Percentiles rank a stretch among this genome's conserved stretches.
These are phyloP conservation scores for Solanum corneliomulleri DNA, from an alignment of 257 asterid species.

Conservation along the genomic window DNA sequence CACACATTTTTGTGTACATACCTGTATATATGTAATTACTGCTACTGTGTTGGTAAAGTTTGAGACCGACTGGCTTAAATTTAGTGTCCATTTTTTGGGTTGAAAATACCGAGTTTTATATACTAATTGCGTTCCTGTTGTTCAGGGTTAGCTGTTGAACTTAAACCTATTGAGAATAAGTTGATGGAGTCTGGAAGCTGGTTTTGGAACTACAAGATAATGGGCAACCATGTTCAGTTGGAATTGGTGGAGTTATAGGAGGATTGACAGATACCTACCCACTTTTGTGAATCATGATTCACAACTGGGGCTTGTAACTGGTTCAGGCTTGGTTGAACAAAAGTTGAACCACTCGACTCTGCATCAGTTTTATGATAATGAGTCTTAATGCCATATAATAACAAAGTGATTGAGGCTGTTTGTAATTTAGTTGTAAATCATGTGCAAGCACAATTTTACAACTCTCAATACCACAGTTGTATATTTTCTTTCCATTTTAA, in stretches of 20 bases:
- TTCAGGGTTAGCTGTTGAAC: slow-evolving; percentile 56
- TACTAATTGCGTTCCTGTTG: background rate
- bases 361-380: background rate
- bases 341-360: slow-evolving; percentile 55
- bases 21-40: background rate
- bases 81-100: background rate
- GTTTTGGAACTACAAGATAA: slow-evolving; percentile 74
- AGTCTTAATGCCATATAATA: background rate
- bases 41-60: background rate
- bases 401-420: slow-evolving; percentile 6
- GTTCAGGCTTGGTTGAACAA: slow-evolving; percentile 48
- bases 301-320: slow-evolving; percentile 21
- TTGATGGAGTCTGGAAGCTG: slow-evolving; percentile 83
- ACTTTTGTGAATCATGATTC: slow-evolving; percentile 60
- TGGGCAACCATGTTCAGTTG: slow-evolving; percentile 53
- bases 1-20: background rate
- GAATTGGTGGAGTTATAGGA: slow-evolving; percentile 53
- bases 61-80: background rate
- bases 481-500: background rate
- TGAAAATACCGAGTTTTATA: slow-evolving; percentile 1
- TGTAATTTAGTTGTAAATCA: slow-evolving; percentile 21
- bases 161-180: slow-evolving; percentile 48
- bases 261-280: slow-evolving; percentile 1
- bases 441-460: slow-evolving; percentile 5
- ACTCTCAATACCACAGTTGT: background rate